These are phyloP conservation scores for Scutellospora calospora DNA, from an alignment of 371 early-diverging fungal species.

Conservation along the genomic window DNA sequence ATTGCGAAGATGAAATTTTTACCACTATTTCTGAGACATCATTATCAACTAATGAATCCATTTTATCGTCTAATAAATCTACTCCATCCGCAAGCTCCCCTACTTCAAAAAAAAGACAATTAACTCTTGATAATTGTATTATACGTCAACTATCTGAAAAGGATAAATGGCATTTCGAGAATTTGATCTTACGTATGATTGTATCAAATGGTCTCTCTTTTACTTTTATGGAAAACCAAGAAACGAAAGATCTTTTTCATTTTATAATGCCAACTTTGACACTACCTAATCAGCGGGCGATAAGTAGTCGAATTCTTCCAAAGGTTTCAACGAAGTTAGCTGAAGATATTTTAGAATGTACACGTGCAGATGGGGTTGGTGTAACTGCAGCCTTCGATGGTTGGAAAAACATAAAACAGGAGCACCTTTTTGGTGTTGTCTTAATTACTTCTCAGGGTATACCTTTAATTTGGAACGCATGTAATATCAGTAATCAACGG, in stretches of 20 bases:
- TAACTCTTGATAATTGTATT: not conserved
- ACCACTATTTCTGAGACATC: not conserved
- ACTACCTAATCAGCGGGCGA: not conserved
- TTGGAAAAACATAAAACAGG: not conserved
- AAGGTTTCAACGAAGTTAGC: not conserved
- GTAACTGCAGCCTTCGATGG: slow-evolving; percentile 13
- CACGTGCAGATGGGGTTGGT: slow-evolving; percentile 9
- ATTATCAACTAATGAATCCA: too few relatives aligned
- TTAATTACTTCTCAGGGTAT: not conserved
- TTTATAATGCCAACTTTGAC: not conserved
- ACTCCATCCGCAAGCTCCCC: not conserved
- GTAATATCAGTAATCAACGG: slow-evolving; percentile 3
- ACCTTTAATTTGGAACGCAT: not conserved
- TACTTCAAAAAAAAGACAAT: not conserved
- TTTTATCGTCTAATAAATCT: not conserved
- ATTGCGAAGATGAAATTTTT: not conserved
- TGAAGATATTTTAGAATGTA: not conserved
- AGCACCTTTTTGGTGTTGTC: slow-evolving; percentile 10
- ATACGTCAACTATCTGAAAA: not conserved
- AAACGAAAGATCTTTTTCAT: slow-evolving; percentile 30
- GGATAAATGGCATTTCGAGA: slow-evolving; percentile 1
- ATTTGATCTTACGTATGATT: not conserved
- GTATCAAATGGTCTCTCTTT: slow-evolving; percentile 35
- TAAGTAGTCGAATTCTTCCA: not conserved
- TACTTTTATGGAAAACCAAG: slow-evolving; percentile 30